These are phyloP conservation scores for Ceratobasidium sp. DNA, from an alignment of 1,284 basidiomycete species.

Conservation along the genomic window DNA sequence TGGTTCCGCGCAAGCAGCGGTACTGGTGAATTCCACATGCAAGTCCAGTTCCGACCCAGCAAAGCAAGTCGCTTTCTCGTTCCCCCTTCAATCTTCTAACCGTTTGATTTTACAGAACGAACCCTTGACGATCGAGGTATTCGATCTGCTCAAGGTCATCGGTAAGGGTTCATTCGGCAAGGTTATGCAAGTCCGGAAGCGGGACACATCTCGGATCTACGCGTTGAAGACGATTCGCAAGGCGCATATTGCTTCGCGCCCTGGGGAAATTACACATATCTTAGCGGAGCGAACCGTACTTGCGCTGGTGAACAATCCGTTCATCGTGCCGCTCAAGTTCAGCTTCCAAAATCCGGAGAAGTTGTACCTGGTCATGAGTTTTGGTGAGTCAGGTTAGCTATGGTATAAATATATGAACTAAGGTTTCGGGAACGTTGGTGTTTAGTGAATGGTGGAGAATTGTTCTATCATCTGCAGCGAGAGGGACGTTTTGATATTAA, in stretches of 20 bases:
- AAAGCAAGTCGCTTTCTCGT: constrained; percentile 55
- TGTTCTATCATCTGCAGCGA: constrained; percentile 97
- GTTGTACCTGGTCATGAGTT: constrained; percentile 96
- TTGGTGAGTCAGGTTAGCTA: constrained; percentile 63
- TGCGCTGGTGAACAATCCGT: constrained; percentile 97
- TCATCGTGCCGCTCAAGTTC: constrained; percentile 99
- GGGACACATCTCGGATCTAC: constrained; percentile 97
- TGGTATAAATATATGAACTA: not conserved
- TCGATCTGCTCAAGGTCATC: constrained; percentile 97
- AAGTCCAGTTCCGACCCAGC: constrained; percentile 91
- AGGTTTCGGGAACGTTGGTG: constrained; percentile 10
- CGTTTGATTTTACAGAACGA: constrained; percentile 61
- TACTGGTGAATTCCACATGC: constrained; percentile 92
- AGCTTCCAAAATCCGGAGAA: constrained; percentile 99
- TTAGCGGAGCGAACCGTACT: constrained; percentile 97
- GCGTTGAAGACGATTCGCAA: constrained; percentile 99
- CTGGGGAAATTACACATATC: constrained; percentile 98
- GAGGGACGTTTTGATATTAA: constrained; percentile 97
- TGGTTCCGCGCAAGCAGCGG: constrained; percentile 92
- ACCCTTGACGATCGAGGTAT: constrained; percentile 91
- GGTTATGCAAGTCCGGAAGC: constrained; percentile 97
- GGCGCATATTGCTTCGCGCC: constrained; percentile 96
- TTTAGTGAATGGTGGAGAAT: constrained; percentile 93
- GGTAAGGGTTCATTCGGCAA: constrained; percentile 99
- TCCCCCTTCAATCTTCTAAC: not conserved